These are phyloP conservation scores for Bondarzewia mesenterica DNA, from an alignment of 1,284 basidiomycete genomes.

Conservation along the genomic window DNA sequence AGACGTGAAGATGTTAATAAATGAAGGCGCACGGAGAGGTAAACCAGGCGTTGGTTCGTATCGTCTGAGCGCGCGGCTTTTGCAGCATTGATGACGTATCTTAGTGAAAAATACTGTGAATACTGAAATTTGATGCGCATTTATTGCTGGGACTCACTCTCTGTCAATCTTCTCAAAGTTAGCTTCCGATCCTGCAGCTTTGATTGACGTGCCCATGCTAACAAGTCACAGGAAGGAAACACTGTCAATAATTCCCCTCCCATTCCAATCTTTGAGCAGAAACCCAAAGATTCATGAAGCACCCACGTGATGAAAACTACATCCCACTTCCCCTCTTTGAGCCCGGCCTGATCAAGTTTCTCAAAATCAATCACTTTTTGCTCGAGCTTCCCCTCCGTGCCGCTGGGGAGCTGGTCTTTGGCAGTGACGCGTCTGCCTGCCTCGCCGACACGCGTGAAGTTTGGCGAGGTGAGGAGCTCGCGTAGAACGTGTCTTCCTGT, in stretches of 20 bases:
- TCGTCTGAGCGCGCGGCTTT: constrained; percentile 43
- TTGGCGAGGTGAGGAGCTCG: constrained; percentile 42
- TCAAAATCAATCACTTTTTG: constrained; percentile 64
- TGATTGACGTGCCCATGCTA: constrained; percentile 58
- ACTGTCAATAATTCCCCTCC: too few species aligned
- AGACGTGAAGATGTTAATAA: neutral
- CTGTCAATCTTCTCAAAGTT: constrained; percentile 71
- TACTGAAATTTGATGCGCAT: constrained; percentile 1
- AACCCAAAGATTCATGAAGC: neutral
- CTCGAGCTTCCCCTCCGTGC: constrained; percentile 39
- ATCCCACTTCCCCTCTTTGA: constrained; percentile 45
- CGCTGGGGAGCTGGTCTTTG: constrained; percentile 25
- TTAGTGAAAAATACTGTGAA: constrained; percentile 16
- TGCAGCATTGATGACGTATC: constrained; percentile 68
- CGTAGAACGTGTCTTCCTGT: constrained; percentile 11
- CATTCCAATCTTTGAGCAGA: too few species aligned
- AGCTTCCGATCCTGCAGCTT: constrained; percentile 51
- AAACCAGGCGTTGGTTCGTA: constrained; percentile 53
- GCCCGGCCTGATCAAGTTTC: constrained; percentile 40
- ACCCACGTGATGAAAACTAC: constrained; percentile 56
- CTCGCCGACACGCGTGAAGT: constrained; percentile 52
- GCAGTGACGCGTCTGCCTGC: constrained; percentile 54
- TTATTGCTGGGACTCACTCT: constrained; percentile 37
- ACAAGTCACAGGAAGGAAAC: constrained; percentile 3
- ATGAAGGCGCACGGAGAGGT: constrained; percentile 52